phyloP scores from a whole-genome alignment of 345 rosid genomes.

The Diplotaxis tenuifolia region DNA sequence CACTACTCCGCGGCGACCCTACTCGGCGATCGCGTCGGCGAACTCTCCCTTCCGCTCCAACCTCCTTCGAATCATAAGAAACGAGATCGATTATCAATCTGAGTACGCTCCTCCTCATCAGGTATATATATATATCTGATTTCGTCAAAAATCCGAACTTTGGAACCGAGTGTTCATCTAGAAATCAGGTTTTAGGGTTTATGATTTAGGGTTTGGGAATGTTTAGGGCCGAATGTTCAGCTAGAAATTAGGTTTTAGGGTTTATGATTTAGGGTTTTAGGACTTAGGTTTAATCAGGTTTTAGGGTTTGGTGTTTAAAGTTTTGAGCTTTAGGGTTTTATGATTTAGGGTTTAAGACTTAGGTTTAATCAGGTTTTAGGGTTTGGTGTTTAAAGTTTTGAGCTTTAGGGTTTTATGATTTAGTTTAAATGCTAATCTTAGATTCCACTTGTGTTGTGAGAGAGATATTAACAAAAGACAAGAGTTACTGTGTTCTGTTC shows the following conservation, averaged over 20 bases:
- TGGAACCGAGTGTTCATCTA: not conserved
- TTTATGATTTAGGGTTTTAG: not conserved
- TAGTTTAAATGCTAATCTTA: not conserved
- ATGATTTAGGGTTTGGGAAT: not conserved
- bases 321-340: too few species aligned
- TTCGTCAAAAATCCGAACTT: not conserved
- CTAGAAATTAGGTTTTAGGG: not conserved
- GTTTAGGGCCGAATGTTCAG: not conserved
- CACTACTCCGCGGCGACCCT: slow-evolving; percentile 25
- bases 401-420: not conserved
- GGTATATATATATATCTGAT: slow-evolving; percentile 41
- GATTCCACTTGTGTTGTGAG: not conserved
- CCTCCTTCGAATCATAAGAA: slow-evolving; percentile 61
- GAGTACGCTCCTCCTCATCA: slow-evolving; percentile 60
- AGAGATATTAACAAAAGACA: not conserved
- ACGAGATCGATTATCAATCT: slow-evolving; percentile 57
- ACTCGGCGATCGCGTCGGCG: slow-evolving; percentile 20
- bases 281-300: too few species aligned
- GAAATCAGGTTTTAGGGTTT: not conserved
- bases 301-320: too few species aligned
- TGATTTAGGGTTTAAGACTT: too few species aligned
- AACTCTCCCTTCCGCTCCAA: slow-evolving; percentile 56
- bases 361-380: not conserved
- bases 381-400: too few species aligned
- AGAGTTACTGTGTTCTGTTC: not conserved